A percentile compares a stretch with the other conserved stretches of the same genome.
phyloP scores from a whole-genome alignment of 2,329 filamentous ascomycete genomes.

The Penicillium sp. region DNA sequence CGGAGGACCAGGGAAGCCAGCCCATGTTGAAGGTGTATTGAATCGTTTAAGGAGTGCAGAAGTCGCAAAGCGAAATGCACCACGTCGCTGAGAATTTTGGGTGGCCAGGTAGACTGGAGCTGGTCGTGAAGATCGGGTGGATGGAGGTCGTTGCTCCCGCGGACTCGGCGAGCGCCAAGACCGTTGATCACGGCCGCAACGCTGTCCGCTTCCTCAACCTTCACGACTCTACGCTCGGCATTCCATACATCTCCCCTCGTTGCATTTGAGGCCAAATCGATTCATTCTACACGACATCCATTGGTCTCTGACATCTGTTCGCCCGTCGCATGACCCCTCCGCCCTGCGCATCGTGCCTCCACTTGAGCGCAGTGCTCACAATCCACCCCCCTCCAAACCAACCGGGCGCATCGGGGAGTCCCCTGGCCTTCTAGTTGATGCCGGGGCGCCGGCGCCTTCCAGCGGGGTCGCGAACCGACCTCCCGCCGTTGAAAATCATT shows the following conservation, averaged over 20 bases:
- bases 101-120: not conserved
- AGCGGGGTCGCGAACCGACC: conserved; percentile 64
- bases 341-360: too few relatives aligned
- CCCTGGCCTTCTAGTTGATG: conserved; percentile 31
- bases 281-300: too few relatives aligned
- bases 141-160: conserved; percentile 17
- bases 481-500: conserved; percentile 65
- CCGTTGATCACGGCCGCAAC: conserved; percentile 22
- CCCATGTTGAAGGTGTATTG: conserved; percentile 54
- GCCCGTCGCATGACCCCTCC: not conserved
- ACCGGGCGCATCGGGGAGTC: conserved; percentile 3
- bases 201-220: conserved; percentile 8
- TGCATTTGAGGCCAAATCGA: too few relatives aligned
- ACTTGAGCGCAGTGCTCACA: not conserved
- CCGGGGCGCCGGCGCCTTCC: conserved; percentile 57
- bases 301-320: conserved; percentile 6
- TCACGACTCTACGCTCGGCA: conserved; percentile 1
- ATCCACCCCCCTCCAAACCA: not conserved
- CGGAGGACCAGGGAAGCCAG: conserved; percentile 49
- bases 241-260: too few relatives aligned
- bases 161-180: conserved; percentile 24
- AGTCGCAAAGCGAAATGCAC: too few relatives aligned
- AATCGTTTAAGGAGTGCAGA: too few relatives aligned
- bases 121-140: not conserved
- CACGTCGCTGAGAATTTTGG: too few relatives aligned